Evolutionary conservation across 2,329 filamentous ascomycete species (phyloP), one percentile per base, ranked within the genome.

Genomic region (Acephala macrosclerotiorum): DNA sequence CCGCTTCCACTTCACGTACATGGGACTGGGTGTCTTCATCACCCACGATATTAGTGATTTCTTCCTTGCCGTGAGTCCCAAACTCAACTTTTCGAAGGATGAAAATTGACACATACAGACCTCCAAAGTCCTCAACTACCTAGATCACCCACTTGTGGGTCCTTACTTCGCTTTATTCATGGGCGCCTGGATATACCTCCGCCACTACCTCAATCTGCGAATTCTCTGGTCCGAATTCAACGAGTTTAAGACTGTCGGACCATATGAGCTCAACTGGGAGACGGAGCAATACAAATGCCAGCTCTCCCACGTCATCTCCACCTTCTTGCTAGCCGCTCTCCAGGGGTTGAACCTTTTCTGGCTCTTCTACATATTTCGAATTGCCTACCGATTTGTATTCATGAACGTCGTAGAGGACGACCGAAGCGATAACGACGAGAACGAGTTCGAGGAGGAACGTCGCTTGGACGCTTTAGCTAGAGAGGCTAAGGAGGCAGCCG

Each of bases 41-140:
- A 97, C 94, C 11, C 93, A 97, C 79, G 94, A 98, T 76, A 92
- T 97, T 68, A 94, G 90, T 66, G 94, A 97, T 79, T 97, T 97
- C 81, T 97, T 97, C 87, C 86, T 97, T 53, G 94, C 95, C 42
- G 92, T 94, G 87, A 80, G 90, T 80, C 36, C 60, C 47, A 22
- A 20, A 58, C 61, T 40, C n/a, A 45, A 3, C 20, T 20, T 9
- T 20, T 35, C 36, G 1, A 26, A 20, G 35, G n/a, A 18, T 36
- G 26, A 64, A 67, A 62, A 67, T 26, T 65, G 16, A 20, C 16
- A 14, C 18, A 16, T 42, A 14, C 72, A 94, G 91, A 96, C 92
- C 1, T 97, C 93, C 67, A 97, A 97, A 82, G 87, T 90, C 5
- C 87, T 97, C 73, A 97, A 97, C 82, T 97, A 98, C 81, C 81